phyloP scores from a whole-genome alignment of 208 protist genomes.

The Tetramitus jugosus region DNA sequence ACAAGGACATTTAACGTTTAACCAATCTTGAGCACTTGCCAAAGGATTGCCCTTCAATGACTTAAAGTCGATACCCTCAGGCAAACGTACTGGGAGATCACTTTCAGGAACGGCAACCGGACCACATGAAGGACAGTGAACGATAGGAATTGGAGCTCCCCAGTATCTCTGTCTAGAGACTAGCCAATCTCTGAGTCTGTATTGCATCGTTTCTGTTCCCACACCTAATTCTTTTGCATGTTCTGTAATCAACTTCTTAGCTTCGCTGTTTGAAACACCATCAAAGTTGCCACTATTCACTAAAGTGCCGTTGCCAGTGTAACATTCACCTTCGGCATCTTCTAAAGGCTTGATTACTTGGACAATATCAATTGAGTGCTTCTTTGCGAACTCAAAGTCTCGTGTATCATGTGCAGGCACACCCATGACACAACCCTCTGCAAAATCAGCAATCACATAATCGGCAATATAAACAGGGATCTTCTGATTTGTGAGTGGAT shows the following conservation, averaged over 20 bases:
- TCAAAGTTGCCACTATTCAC: constrained; percentile 20
- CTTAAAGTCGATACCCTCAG: neutral
- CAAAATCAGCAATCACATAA: constrained; percentile 56
- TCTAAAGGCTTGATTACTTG: too few relatives aligned
- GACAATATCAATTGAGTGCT: neutral
- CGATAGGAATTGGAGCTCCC: constrained; percentile 54
- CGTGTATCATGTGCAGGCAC: constrained; percentile 61
- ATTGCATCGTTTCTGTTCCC: constrained; percentile 16
- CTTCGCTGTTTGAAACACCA: constrained; percentile 23
- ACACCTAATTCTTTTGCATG: neutral
- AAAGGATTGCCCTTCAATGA: too few relatives aligned
- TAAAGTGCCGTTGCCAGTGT: constrained; percentile 3
- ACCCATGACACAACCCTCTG: constrained; percentile 55
- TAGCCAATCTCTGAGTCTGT: constrained; percentile 63
- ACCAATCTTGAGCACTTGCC: constrained; percentile 11
- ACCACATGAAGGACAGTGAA: constrained; percentile 42
- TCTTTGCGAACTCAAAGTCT: constrained; percentile 53
- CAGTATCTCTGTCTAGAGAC: constrained; percentile 60
- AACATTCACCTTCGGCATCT: constrained; percentile 28
- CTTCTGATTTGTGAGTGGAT: constrained; percentile 12
- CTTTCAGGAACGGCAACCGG: constrained; percentile 8
- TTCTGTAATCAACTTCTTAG: neutral
- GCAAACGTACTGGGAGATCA: neutral
- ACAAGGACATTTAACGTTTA: constrained; percentile 25
- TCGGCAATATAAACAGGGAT: constrained; percentile 49